Conservation (phyloP, 768 basidiomycete genomes). For the Suillus clintonianus region DNA sequence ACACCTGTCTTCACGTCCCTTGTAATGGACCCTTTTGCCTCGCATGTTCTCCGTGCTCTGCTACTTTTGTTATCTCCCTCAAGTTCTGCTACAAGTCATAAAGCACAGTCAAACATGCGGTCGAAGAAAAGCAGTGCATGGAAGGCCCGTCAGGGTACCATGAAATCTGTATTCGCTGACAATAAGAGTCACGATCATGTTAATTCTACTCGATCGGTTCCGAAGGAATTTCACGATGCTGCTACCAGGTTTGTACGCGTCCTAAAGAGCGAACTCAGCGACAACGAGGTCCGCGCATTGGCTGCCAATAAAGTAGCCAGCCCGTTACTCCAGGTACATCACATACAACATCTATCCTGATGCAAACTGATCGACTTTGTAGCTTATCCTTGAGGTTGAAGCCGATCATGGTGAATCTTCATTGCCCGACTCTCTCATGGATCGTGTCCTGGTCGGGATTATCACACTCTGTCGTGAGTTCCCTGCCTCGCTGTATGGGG, state of each 20-base stretch:
- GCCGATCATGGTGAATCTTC: conserved; percentile 62
- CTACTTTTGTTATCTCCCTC: conserved; percentile 75
- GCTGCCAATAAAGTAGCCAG: conserved; percentile 78
- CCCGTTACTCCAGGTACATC: conserved; percentile 67
- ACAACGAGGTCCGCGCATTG: conserved; percentile 76
- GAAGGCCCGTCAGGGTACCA: conserved; percentile 77
- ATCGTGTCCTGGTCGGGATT: conserved; percentile 74
- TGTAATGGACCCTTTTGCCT: conserved; percentile 85
- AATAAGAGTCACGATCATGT: conserved; percentile 39
- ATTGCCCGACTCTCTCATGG: conserved; percentile 73
- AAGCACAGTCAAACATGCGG: conserved; percentile 49
- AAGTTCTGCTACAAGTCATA: conserved; percentile 41
- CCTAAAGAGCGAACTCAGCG: conserved; percentile 54
- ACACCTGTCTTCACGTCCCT: conserved; percentile 61
- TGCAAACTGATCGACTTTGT: conserved; percentile 12
- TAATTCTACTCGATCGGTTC: conserved; percentile 30
- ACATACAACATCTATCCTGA: conserved; percentile 8
- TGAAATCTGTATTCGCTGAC: conserved; percentile 75
- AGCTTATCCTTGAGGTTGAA: conserved; percentile 88
- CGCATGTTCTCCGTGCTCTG: conserved; percentile 84
- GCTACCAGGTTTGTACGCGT: conserved; percentile 48
- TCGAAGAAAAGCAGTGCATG: conserved; percentile 85
- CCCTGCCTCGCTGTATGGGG: background rate
- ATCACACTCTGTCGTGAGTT: conserved; percentile 65
- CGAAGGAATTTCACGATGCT: conserved; percentile 51